A percentile compares a stretch with the other conserved stretches of the same genome.
These are phyloP conservation scores for Talaromyces trachyspermus DNA, from an alignment of 495 filamentous ascomycete species.

Conservation along the genomic window DNA sequence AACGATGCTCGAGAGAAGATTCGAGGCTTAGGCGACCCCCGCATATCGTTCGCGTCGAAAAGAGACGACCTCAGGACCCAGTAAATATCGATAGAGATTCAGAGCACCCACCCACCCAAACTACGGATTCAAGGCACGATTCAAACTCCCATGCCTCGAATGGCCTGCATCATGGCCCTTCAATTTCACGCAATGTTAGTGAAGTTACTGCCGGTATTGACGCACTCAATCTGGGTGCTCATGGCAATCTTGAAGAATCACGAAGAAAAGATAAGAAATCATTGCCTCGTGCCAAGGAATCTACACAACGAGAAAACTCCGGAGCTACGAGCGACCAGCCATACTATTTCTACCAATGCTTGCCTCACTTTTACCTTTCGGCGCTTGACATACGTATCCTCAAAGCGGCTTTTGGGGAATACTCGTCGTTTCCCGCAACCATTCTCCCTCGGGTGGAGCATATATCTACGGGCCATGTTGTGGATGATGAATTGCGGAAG, in stretches of 20 bases:
- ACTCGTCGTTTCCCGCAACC: conserved; percentile 76
- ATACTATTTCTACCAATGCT: conserved; percentile 83
- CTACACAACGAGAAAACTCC: background rate
- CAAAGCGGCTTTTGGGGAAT: conserved; percentile 80
- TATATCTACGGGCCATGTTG: conserved; percentile 81
- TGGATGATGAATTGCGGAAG: conserved; percentile 84
- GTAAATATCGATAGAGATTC: conserved; percentile 37
- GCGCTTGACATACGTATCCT: conserved; percentile 93
- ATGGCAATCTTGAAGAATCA: conserved; percentile 14
- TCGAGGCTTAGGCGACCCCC: conserved; percentile 67
- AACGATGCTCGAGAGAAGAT: conserved; percentile 65
- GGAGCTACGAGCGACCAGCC: conserved; percentile 26
- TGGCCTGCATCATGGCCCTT: too few species aligned
- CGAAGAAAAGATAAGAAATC: conserved; percentile 21
- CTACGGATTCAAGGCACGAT: background rate
- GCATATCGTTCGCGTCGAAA: conserved; percentile 37
- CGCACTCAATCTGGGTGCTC: conserved; percentile 16
- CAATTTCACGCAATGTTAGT: conserved; percentile 1
- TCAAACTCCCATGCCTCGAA: background rate
- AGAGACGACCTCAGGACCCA: conserved; percentile 36
- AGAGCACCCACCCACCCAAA: conserved; percentile 13
- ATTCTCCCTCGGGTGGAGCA: conserved; percentile 88
- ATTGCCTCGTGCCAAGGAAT: conserved; percentile 9
- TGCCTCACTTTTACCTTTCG: conserved; percentile 87
- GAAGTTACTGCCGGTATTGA: conserved; percentile 24